Evolutionary conservation across 1,284 basidiomycete species (phyloP), one percentile per base, ranked within the genome.

Genomic region (Tetrapyrgos nigripes): DNA sequence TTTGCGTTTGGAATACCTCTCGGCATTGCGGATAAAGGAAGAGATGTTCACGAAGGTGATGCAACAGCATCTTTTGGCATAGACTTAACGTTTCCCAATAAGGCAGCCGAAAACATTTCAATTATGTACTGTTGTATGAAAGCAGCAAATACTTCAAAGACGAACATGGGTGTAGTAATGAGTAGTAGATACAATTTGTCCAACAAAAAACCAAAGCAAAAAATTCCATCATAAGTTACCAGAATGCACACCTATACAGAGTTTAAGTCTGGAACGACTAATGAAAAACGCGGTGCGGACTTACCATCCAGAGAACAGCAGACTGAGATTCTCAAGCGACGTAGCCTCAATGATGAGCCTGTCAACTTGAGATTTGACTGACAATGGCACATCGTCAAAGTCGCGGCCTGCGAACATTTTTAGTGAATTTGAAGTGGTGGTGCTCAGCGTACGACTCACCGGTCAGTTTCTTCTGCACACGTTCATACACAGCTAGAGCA

Each of bases 261-360:
- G 4, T 37, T 31, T 31, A 17, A 51, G 19, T 28, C 21, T 17
- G 23, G 8, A 17, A 33, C 24, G 23, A 58, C n/a, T 9, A 21
- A 21, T 45, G 43, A 13, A 57, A 33, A 44, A 10, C 44, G 44
- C 35, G 26, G 19, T 43, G 53, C 51, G 14, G 26, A 58, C 80
- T 61, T 73, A 93, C 96, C 96, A 97, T 73, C 96, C 96, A 62
- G 95, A 94, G 79, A 97, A 98, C 67, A 93, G 95, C 70, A 96
- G 94, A 73, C 94, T 97, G 2, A 98, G 84, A 72, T 97, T 97
- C 75, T 97, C 95, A 48, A 97, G 79, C 11, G 91, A 90, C 5
- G 92, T 97, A 6, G 96, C 94, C 73, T 97, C 94, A 60, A 87
- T 82, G 63, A 98, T 97, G 53, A 98, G 81, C 71, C 92, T 92